These are phyloP conservation scores for Kodamaea lidongshanica DNA, from an alignment of 805 yeast genomes.

Conservation along the genomic window DNA sequence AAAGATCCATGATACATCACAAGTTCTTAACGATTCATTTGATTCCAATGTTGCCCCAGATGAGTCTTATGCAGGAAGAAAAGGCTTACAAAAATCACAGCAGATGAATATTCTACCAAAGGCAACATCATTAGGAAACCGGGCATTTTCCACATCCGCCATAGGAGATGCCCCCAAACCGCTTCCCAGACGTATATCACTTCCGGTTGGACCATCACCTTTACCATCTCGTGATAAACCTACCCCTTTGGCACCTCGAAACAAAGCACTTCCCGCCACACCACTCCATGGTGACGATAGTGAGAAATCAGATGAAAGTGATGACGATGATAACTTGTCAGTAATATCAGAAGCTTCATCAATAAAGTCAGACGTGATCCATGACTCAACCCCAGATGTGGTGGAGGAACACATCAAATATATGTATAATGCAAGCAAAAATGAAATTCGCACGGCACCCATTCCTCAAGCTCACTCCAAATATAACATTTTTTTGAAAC, in stretches of 20 bases:
- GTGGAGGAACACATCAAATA: conserved; percentile 17
- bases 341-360: conserved; percentile 10
- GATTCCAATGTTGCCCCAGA: too few species aligned
- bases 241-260: conserved; percentile 5
- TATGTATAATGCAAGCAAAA: conserved; percentile 30
- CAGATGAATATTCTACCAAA: too few species aligned
- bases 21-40: too few species aligned
- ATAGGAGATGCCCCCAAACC: too few species aligned
- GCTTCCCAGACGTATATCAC: too few species aligned
- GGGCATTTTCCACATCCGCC: too few species aligned
- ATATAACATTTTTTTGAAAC: conserved; percentile 8
- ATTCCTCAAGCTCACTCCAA: conserved; percentile 10
- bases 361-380: conserved; percentile 11
- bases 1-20: too few species aligned
- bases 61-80: too few species aligned
- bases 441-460: conserved; percentile 29
- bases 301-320: conserved; percentile 4
- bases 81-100: too few species aligned
- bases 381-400: conserved; percentile 13
- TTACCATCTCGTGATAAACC: conserved; percentile 1
- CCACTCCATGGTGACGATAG: conserved; percentile 8
- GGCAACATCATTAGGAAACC: too few species aligned
- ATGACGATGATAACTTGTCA: conserved; percentile 10
- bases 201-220: conserved; percentile 4
- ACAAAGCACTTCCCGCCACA: conserved; percentile 4